phyloP scores from a whole-genome alignment of 495 filamentous ascomycete genomes.

The Haplographium delicatum region DNA sequence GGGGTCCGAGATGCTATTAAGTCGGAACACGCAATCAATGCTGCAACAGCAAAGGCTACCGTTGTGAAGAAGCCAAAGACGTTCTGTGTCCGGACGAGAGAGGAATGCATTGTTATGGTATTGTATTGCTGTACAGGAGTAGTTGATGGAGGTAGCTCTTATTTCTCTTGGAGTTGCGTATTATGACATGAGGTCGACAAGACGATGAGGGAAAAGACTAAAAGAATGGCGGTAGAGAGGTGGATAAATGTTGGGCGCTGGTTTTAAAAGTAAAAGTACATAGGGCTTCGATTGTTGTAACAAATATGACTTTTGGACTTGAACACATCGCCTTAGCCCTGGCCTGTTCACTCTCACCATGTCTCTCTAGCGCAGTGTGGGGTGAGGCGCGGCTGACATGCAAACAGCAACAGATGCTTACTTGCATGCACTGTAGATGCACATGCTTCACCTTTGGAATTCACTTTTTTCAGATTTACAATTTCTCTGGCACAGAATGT shows the following conservation, averaged over 20 bases:
- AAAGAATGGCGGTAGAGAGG: background rate
- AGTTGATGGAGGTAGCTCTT: too few species aligned
- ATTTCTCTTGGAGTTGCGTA: background rate
- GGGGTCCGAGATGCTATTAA: slow-evolving; percentile 66
- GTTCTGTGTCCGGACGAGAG: slow-evolving; percentile 77
- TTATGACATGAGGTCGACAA: slow-evolving; percentile 4
- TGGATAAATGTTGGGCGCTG: background rate
- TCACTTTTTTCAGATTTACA: too few species aligned
- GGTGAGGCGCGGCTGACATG: too few species aligned
- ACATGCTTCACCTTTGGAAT: too few species aligned
- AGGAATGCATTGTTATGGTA: slow-evolving; percentile 76
- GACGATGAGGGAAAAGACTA: background rate
- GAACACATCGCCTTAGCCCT: slow-evolving; percentile 7
- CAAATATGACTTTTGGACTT: background rate
- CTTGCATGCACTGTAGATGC: too few species aligned
- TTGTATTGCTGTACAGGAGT: too few species aligned
- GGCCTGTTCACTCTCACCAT: background rate
- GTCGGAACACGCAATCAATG: slow-evolving; percentile 72
- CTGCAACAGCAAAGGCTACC: slow-evolving; percentile 75
- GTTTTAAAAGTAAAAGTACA: background rate
- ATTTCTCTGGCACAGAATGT: too few species aligned
- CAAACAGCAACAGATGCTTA: too few species aligned
- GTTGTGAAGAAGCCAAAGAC: slow-evolving; percentile 98
- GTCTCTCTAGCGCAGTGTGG: background rate
- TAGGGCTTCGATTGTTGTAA: too few species aligned